Evolutionary conservation across 2,329 filamentous ascomycete genomes (phyloP).

Genomic region (Elsinoe batatas): DNA sequence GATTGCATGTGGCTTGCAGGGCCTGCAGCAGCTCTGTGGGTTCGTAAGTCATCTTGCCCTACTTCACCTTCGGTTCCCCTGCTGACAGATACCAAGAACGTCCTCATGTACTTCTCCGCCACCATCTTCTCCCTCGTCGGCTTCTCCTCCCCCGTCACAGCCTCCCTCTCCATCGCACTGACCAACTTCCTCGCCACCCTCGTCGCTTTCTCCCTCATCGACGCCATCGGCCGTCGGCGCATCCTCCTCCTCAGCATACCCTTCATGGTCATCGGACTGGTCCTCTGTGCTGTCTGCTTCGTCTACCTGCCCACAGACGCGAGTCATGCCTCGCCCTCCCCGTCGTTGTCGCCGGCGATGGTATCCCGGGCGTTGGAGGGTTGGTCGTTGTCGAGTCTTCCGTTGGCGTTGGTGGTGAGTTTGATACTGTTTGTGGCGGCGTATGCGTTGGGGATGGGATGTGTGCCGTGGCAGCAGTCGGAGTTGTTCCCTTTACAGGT

Average conservation of each 20-base stretch:
- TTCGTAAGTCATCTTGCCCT: slow-evolving; percentile 9
- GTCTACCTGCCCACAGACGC: slow-evolving; percentile 16
- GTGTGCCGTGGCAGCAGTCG: slow-evolving; percentile 92
- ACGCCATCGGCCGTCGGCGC: slow-evolving; percentile 34
- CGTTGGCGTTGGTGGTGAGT: slow-evolving; percentile 55
- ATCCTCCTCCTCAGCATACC: slow-evolving; percentile 78
- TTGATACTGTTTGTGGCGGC: slow-evolving; percentile 76
- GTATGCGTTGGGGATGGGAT: slow-evolving; percentile 80
- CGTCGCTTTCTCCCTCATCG: slow-evolving; percentile 36
- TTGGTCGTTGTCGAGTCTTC: slow-evolving; percentile 13
- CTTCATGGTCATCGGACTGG: slow-evolving; percentile 66
- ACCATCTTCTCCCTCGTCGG: slow-evolving; percentile 39
- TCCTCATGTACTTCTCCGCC: slow-evolving; percentile 40
- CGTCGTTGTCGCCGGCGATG: slow-evolving; percentile 17
- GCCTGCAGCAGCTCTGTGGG: slow-evolving; percentile 57
- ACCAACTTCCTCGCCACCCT: slow-evolving; percentile 40
- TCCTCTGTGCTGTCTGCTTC: slow-evolving; percentile 54
- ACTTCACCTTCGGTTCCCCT: neutral
- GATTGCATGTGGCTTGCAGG: slow-evolving; percentile 81
- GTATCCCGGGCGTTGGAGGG: slow-evolving; percentile 23
- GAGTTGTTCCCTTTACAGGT: slow-evolving; percentile 72
- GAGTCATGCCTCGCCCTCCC: neutral
- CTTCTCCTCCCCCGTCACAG: slow-evolving; percentile 36
- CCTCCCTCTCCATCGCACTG: slow-evolving; percentile 34
- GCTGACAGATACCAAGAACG: slow-evolving; percentile 27